Conservation (phyloP, 78 protist species). For the Dictyostelium intermedium region DNA sequence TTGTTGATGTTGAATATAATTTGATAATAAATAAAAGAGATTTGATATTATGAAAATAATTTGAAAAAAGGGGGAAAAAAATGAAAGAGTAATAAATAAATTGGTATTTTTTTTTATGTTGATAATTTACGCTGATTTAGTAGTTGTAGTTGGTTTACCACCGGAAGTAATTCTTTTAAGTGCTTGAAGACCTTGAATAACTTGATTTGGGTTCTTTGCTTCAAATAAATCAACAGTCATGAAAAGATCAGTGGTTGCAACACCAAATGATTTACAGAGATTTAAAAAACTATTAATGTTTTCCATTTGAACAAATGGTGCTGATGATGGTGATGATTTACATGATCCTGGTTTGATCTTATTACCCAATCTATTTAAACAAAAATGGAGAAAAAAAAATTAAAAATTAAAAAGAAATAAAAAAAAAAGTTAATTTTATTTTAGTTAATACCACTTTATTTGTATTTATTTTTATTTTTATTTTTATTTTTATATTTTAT, state of each 20-base stretch:
- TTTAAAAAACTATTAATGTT: slow-evolving; percentile 69
- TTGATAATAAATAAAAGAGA: too few relatives aligned
- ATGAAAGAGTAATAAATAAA: background rate
- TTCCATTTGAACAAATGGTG: slow-evolving; percentile 89
- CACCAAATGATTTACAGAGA: slow-evolving; percentile 60
- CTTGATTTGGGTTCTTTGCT: slow-evolving; percentile 74
- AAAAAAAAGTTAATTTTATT: background rate
- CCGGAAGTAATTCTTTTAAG: slow-evolving; percentile 44
- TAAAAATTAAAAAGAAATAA: background rate
- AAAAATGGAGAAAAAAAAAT: background rate
- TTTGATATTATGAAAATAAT: too few relatives aligned
- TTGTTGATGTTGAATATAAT: background rate
- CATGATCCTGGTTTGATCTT: slow-evolving; percentile 78
- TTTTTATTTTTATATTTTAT: background rate
- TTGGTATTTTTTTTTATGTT: background rate
- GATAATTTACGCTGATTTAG: background rate
- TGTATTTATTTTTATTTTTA: too few relatives aligned
- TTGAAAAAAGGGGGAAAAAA: background rate
- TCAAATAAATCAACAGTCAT: slow-evolving; percentile 87
- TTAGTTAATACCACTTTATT: too few relatives aligned
- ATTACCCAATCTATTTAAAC: slow-evolving; percentile 39
- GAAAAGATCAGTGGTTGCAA: slow-evolving; percentile 75
- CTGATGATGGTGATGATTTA: slow-evolving; percentile 18
- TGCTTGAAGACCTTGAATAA: slow-evolving; percentile 46
- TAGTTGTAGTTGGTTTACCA: slow-evolving; percentile 31